Percentiles rank a stretch among this genome's conserved stretches.
Evolutionary conservation across 1,284 basidiomycete species (phyloP).

Genomic region (Clitocybe nebularis): DNA sequence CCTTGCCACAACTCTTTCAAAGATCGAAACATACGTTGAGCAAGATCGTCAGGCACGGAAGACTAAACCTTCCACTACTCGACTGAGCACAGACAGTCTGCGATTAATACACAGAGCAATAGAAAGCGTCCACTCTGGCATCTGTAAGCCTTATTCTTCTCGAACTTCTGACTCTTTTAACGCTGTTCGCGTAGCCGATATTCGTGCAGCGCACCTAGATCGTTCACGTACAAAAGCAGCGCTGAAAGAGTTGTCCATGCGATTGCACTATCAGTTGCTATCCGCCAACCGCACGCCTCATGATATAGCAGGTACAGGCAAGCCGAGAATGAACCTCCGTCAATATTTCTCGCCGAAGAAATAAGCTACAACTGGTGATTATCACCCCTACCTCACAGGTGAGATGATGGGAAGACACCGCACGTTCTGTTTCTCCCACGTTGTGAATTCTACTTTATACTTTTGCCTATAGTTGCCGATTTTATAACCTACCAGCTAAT

Average conservation of each 20-base stretch:
- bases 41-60: conserved; percentile 33
- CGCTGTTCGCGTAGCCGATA: conserved; percentile 47
- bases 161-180: neutral
- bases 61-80: conserved; percentile 10
- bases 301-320: conserved; percentile 14
- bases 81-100: conserved; percentile 22
- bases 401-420: too few relatives aligned
- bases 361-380: neutral
- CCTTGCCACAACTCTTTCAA: conserved; percentile 51
- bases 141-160: conserved; percentile 37
- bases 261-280: conserved; percentile 56
- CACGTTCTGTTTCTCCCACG: too few relatives aligned
- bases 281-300: conserved; percentile 24
- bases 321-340: conserved; percentile 16
- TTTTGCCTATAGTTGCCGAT: conserved; percentile 3
- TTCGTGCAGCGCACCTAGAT: conserved; percentile 66
- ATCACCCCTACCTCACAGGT: neutral
- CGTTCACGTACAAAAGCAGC: conserved; percentile 65
- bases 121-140: conserved; percentile 54
- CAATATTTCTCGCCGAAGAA: conserved; percentile 9
- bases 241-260: conserved; percentile 57
- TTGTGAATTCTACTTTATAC: neutral
- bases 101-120: conserved; percentile 43
- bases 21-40: conserved; percentile 52
- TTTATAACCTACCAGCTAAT: neutral